These are phyloP conservation scores for Metschnikowia kofuensis DNA, from an alignment of 805 yeast species.

Conservation along the genomic window DNA sequence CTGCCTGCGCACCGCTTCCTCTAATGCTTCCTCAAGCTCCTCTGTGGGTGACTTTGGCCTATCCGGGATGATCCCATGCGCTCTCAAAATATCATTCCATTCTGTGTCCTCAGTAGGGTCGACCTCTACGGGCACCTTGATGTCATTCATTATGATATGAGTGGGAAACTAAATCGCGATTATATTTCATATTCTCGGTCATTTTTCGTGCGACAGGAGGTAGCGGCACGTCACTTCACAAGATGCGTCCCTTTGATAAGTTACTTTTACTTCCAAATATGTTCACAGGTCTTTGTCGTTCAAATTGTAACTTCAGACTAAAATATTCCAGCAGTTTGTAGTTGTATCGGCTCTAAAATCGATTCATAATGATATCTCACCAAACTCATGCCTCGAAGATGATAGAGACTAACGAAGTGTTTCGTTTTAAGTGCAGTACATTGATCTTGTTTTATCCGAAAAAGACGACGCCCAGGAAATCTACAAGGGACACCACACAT, in stretches of 20 bases:
- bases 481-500: not conserved
- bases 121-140: conserved; percentile 77
- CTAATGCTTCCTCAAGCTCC: conserved; percentile 82
- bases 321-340: too few species aligned
- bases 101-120: conserved; percentile 97
- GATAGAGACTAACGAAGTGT: too few species aligned
- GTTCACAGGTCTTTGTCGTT: too few species aligned
- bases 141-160: conserved; percentile 32
- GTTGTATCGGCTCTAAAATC: too few species aligned
- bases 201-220: not conserved
- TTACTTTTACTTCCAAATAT: too few species aligned
- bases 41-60: conserved; percentile 86
- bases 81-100: conserved; percentile 94
- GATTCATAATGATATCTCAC: too few species aligned
- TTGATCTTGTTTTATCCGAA: not conserved
- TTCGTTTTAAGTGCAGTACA: not conserved
- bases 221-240: too few species aligned
- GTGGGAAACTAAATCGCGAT: not conserved
- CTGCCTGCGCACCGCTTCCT: conserved; percentile 74
- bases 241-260: too few species aligned
- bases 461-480: not conserved
- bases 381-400: too few species aligned
- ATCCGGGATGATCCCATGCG: conserved; percentile 89
- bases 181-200: too few species aligned
- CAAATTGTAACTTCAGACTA: too few species aligned